These are phyloP conservation scores for Catenaria anguillulae DNA, from an alignment of 371 early-diverging fungal species.

Conservation along the genomic window DNA sequence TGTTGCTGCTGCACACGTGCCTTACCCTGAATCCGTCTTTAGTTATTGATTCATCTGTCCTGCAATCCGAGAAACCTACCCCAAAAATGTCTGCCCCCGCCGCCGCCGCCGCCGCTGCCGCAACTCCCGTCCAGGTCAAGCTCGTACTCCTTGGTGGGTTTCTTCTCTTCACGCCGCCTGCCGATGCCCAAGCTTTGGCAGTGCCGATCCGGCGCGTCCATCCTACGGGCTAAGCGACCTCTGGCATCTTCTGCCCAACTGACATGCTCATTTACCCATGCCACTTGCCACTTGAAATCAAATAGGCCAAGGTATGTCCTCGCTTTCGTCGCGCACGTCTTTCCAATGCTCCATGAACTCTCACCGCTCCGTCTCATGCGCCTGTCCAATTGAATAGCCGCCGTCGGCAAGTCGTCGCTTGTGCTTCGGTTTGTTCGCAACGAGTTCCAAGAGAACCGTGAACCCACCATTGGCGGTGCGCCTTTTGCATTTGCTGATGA, in stretches of 20 bases:
- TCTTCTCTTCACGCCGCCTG: not conserved
- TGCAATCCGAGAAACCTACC: too few relatives aligned
- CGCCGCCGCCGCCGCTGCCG: conserved; percentile 16
- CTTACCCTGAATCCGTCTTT: too few relatives aligned
- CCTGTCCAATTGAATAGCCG: conserved; percentile 16
- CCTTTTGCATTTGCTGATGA: conserved; percentile 12
- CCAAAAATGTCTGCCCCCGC: conserved; percentile 2
- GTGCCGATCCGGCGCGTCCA: not conserved
- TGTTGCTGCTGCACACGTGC: too few relatives aligned
- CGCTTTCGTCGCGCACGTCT: not conserved
- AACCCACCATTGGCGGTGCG: conserved; percentile 96
- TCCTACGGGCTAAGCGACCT: too few relatives aligned
- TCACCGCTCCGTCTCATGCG: too few relatives aligned
- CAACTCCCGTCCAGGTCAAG: conserved; percentile 39
- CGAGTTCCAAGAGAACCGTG: conserved; percentile 94
- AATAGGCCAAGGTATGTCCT: conserved; percentile 1
- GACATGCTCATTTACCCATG: not conserved
- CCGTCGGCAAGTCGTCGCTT: conserved; percentile 46
- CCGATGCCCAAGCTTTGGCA: not conserved
- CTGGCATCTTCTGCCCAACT: not conserved
- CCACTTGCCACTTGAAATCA: too few relatives aligned
- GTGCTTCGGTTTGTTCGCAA: conserved; percentile 93
- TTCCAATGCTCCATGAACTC: too few relatives aligned
- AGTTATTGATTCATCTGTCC: too few relatives aligned
- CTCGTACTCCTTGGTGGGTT: conserved; percentile 37